Evolutionary conservation across 805 yeast species (phyloP).

Genomic region (Zygosaccharomyces gambellarensis): DNA sequence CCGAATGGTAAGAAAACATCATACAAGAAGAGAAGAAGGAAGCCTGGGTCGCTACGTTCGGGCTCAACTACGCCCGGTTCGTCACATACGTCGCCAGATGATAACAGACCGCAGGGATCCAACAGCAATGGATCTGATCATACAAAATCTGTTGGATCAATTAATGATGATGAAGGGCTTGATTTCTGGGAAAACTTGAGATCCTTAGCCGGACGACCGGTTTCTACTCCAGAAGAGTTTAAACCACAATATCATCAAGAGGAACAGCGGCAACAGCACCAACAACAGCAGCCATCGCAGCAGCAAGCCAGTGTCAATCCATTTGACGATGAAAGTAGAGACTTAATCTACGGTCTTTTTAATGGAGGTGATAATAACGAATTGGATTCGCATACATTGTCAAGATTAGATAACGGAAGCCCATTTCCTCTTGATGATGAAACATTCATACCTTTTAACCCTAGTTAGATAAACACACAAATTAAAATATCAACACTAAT

Average conservation of each 20-base stretch:
- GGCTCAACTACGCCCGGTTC: slow-evolving; percentile 8
- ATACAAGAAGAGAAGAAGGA: slow-evolving; percentile 13
- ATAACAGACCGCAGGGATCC: background rate
- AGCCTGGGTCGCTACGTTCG: slow-evolving; percentile 8
- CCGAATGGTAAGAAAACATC: slow-evolving; percentile 4
- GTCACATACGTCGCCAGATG: slow-evolving; percentile 8
- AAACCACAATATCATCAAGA: background rate
- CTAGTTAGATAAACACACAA: slow-evolving; percentile 8
- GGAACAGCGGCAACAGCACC: too few relatives aligned
- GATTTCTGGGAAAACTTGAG: slow-evolving; percentile 73
- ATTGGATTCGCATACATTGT: background rate
- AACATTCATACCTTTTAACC: slow-evolving; percentile 14
- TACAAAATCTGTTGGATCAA: slow-evolving; percentile 8
- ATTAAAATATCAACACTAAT: background rate
- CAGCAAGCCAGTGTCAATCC: background rate
- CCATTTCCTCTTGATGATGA: slow-evolving; percentile 7
- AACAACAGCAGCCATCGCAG: too few relatives aligned
- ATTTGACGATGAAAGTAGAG: slow-evolving; percentile 13
- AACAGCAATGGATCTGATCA: slow-evolving; percentile 5
- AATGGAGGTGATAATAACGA: slow-evolving; percentile 7
- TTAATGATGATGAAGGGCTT: slow-evolving; percentile 49
- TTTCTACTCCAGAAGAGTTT: slow-evolving; percentile 7
- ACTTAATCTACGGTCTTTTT: slow-evolving; percentile 16
- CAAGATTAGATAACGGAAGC: background rate
- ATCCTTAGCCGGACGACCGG: slow-evolving; percentile 42